Evolutionary conservation across 106 monocot genomes (phyloP).

Genomic region (Acorus calamus): DNA sequence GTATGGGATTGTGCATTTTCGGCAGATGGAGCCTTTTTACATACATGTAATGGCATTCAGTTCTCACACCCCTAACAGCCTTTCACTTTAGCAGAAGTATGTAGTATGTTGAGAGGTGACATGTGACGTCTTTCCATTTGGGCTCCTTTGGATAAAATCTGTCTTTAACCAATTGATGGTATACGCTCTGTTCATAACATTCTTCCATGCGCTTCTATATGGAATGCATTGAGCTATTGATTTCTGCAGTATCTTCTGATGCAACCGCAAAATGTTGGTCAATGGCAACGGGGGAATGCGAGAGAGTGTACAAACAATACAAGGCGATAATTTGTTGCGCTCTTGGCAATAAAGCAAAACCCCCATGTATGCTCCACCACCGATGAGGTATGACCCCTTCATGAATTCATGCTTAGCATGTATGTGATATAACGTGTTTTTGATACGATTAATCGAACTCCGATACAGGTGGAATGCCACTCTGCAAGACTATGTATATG

Average conservation of each 20-base stretch:
- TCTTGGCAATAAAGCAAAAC: constrained; percentile 83
- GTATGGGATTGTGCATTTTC: constrained; percentile 98
- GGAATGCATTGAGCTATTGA: background rate
- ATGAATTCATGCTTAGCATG: too few species aligned
- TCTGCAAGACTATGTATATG: too few species aligned
- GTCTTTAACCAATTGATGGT: too few species aligned
- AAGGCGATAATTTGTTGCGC: constrained; percentile 85
- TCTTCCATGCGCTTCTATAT: background rate
- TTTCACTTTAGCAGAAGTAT: too few species aligned
- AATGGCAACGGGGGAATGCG: constrained; percentile 66
- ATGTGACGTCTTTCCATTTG: too few species aligned
- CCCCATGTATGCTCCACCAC: background rate
- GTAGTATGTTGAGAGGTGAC: too few species aligned
- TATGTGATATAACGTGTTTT: too few species aligned
- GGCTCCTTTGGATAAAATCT: too few species aligned
- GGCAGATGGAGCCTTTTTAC: constrained; percentile 90
- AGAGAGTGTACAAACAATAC: constrained; percentile 78
- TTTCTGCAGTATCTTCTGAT: constrained; percentile 78
- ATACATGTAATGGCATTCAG: constrained; percentile 41
- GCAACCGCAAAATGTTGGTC: constrained; percentile 74
- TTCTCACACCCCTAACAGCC: too few species aligned
- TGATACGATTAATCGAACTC: too few species aligned
- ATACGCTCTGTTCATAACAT: background rate
- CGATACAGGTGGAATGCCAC: too few species aligned
- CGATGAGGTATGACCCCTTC: too few species aligned